These are phyloP conservation scores for Immersiporthe knoxdaviesiana DNA, from an alignment of 2,329 filamentous ascomycete species.

Conservation along the genomic window DNA sequence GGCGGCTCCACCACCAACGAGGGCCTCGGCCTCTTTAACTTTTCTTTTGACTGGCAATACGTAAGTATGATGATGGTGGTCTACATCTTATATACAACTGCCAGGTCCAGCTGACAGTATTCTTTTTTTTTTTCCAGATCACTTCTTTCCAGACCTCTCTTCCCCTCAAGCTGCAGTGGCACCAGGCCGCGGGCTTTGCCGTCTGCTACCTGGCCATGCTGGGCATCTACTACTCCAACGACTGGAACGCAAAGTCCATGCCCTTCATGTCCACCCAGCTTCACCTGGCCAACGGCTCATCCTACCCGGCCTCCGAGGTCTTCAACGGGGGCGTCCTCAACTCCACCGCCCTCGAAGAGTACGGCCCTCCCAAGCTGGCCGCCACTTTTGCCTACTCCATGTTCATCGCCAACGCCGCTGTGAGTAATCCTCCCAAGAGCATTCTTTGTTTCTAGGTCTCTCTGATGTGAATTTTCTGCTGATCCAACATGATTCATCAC, in stretches of 20 bases:
- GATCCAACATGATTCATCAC: conserved; percentile 32
- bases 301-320: conserved; percentile 45
- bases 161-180: conserved; percentile 54
- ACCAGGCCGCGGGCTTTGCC: conserved; percentile 50
- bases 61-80: too few relatives aligned
- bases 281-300: conserved; percentile 43
- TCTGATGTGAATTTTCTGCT: background rate
- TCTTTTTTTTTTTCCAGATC: conserved; percentile 43
- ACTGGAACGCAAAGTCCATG: conserved; percentile 49
- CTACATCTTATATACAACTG: too few relatives aligned
- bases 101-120: conserved; percentile 24
- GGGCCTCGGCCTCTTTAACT: conserved; percentile 51
- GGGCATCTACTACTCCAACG: conserved; percentile 55
- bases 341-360: conserved; percentile 43
- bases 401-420: conserved; percentile 61
- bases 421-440: conserved; percentile 40
- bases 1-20: conserved; percentile 57
- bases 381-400: conserved; percentile 56
- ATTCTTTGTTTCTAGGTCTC: too few relatives aligned
- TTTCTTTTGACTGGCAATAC: conserved; percentile 61
- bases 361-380: conserved; percentile 52
- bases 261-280: conserved; percentile 61
- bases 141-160: conserved; percentile 57
- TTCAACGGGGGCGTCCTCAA: conserved; percentile 48
- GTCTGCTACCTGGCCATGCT: conserved; percentile 55